Base-by-base conservation (phyloP, 2,329 filamentous ascomycete genomes). In the Ascochyta fabae region DNA sequence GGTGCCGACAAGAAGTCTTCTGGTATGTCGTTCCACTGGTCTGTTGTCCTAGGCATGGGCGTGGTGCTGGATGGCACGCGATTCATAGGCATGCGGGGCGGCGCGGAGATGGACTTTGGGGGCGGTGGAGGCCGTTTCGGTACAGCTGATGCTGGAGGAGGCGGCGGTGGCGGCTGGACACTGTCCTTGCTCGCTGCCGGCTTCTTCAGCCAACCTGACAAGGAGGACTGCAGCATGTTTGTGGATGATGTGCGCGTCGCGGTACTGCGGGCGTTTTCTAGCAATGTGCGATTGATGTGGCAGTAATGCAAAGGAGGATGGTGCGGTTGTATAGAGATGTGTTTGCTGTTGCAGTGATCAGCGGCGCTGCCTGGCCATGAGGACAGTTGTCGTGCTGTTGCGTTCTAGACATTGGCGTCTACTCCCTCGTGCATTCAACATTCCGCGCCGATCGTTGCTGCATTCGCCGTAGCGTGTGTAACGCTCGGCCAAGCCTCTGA, bases 161-260 rank as follows among this genome's bases (percentile, higher is more conserved):
- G 44, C 23, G 53, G 60, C 23, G 48, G 49, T 33, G 48, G 39
- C 23, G 60, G 35, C 35, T 54, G 45, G 19, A 64, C 58, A 43
- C 62, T 58, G 55, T 71, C 62, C 15, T 51, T 68, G 48, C 74
- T 70, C 23, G 71, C 44, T 13, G 65, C 61, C n/a, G 78, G 75
- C 72, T 80, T 80, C 57, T 76, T 77, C 40, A 82, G 74, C 80
- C 80, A 82, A 64, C 72, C 69, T 48, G 75, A 76, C 53, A 82
- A 66, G 3, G 78, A 80, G 12, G 78, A 77, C 66, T 82, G 80
- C 45, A 77, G 71, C 75, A 79, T 80, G 24, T 51, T 51, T 33
- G 48, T n/a, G 23, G 31, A 40, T 35, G 31, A 38, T 43, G 33
- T 23, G 15, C 27, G 45, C 34, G 56, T 27, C 24, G 60, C 41